Base-by-base conservation (phyloP, 768 basidiomycete genomes). In the Tremella mesenterica region DNA sequence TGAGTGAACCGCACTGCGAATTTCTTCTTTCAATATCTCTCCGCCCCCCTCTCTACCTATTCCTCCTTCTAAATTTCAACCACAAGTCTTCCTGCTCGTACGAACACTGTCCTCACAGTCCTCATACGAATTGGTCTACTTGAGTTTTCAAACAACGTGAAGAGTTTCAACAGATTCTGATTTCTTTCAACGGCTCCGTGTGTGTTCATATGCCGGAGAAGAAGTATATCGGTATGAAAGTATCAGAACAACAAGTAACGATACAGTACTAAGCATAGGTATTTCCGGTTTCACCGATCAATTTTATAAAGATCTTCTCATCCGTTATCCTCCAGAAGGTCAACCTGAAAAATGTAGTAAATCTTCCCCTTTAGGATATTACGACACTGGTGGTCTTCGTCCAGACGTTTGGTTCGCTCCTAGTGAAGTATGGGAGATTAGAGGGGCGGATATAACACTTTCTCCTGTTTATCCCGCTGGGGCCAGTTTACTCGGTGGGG, bases 381-480 rank as follows among this genome's bases (percentile, higher is more conserved):
- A 60, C 47, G 61, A 67, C 48, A 66, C 66, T 4, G 57, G 65
- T 43, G 74, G 70, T 7, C 52, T 75, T 1, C 50, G 53, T 7
- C 76, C 76, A 0, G 70, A 74, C 50, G 62, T 75, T 2, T 77
- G 76, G 76, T 77, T 76, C 58, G 59, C 64, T 13, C 75, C 75
- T 0, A 50, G 49, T 21, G 76, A 77, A 52, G 75, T 76, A 14
- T 95, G 91, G 91, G 90, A 95, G 75, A 85, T 93, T 53, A 61
- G 73, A 12, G 77, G 76, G 7, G 76, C 77, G 5, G 77, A 78
- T 46, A 79, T 91, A 59, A 89, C 89, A 2, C 74, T 88, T 56
- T 89, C 88, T 39, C 90, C 89, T 0, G 81, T 89, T 14, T 92
- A 89, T 21, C 74, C 84, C 4, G 89, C 89, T 16, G 89, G 86